Base-by-base conservation (phyloP, 106 monocot genomes). In the Narthecium ossifragum region DNA sequence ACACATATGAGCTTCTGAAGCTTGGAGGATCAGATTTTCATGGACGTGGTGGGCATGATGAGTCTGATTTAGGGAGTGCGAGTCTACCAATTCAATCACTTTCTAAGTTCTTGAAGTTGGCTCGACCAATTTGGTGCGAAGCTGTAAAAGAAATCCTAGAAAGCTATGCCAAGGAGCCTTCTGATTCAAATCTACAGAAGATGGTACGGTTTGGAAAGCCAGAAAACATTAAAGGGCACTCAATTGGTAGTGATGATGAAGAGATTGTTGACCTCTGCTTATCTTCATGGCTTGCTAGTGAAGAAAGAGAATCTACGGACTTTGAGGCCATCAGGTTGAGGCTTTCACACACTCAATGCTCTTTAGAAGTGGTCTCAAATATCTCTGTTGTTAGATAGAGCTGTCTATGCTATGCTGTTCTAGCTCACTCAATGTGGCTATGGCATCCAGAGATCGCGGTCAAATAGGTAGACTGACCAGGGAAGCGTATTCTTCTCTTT, bases 1-100 rank as follows among this genome's bases (percentile, higher is more conserved):
- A 90, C 55, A 65, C 57, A 23, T 69, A 78, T 39, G 81, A 71
- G 24, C 83, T 96, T 45, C 15, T 90, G 54, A 96, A 96, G 70
- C 65, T 96, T 62, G 96, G 96, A 59, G 90, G 96, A 17, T 90
- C 96, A 40, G 96, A 96, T 81, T 96, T 83, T 54, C 96, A 96
- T 81, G 96, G 86, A 57, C 86, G 66, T 67, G 78, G 80, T 36
- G 73, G 73, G 11, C 62, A 78, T 55, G 78, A 77, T 53, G 90
- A 96, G 74, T 75, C 86, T 26, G 96, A 96, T 66, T 51, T 90
- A 31, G 96, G 96, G 1, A 75, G 68, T 24, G 80, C 84, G 37
- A 67, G 64, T 31, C 84, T 96, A 63, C 81, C 96, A 22, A 36
- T 84, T 70, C 47, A 57, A 31, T 32, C 75, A 23, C 34, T 81